Evolutionary conservation across 805 yeast species (phyloP), one percentile per base, ranked within the genome.

Genomic region (Saccharomycopsis javanensis): DNA sequence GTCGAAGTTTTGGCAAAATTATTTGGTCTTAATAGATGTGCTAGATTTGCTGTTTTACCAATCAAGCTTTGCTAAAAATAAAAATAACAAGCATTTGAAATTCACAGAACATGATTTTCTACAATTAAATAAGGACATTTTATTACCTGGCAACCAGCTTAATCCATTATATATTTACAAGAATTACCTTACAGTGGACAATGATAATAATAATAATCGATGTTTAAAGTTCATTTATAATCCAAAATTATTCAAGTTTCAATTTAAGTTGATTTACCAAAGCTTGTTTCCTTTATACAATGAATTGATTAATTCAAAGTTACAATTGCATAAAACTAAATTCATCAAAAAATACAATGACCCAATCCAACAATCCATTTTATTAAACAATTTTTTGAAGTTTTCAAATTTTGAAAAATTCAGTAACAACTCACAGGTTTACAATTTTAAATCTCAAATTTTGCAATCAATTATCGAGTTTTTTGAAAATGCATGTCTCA

Each of bases 401-500:
- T 79, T 72, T 64, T 72, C 77, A 27, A 64, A 64, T 66, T 61
- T 67, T 65, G 64, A 71, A 60, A 48, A 65, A 68, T 15, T 64
- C 70, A 63, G 65, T 58, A 25, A 50, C 13, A 57, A 56, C 60
- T 52, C 71, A 64, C 59, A 72, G 66, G 63, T 75, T 66, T 64
- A 77, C 10, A 66, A 67, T 45, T 45, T 65, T 8, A 60, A 60
- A 11, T 50, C 46, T 10, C 67, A 63, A 31, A 59, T 80, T 59
- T 68, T 85, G 51, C 76, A 75, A 37, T 75, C 85, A 2, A 72
- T 83, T 11, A 67, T 81, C 38, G 92, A 85, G 64, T 72, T 87
- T 18, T 87, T 88, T 65, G 84, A 85, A 45, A 85, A 79, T 65
- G 87, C 94, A 0, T 75, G 86, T 6, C 67, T 88, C 15, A 69